Base-by-base conservation (phyloP, 2,329 filamentous ascomycete genomes). In the Pseudocercospora pini-densiflorae region DNA sequence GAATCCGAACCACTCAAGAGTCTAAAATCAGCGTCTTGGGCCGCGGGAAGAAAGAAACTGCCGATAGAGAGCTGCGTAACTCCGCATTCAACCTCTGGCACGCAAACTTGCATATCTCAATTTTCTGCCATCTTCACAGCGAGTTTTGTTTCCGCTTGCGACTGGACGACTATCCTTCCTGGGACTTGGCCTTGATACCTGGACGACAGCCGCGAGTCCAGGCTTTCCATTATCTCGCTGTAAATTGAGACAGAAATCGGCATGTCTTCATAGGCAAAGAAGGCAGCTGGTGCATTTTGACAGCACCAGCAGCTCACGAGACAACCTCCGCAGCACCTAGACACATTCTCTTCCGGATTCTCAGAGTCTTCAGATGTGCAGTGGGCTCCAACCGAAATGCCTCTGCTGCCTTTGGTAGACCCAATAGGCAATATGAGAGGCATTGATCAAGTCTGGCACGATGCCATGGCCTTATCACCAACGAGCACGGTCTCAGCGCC, bases 91-190 rank as follows among this genome's bases (percentile, higher is more conserved):
- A 55, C 51, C 51, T 55, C 51, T 55, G 51, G 51, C 24, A 55
- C 51, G 51, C 55, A 57, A 59, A 62, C 10, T 51, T 63, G 64
- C 66, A 70, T 68, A 68, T 54, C 68, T 65, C 64, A 62, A 53
- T 49, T 58, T 51, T 49, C 58, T 49, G 61, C 33, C 63, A 40
- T 40, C 21, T 24, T 40, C 45, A 54, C 19, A 29, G 23, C 54
- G 45, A 59, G 24, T 63, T 53, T 27, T n/a, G 23, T 61, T 53
- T 58, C 67, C 51, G 63, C 59, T 65, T 67, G 59, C 67, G 51
- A 64, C 45, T 21, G 36, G 58, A 58, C 8, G 7, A 19, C 31
- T 10, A 31, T n/a, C 36, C 51, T 33, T 27, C 24, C 27, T 58
- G 61, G 61, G 45, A 27, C 57, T 43, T 51, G 59, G 58, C 14